Evolutionary conservation across 2,329 filamentous ascomycete species (phyloP).

Genomic region (Gremmenia infestans): DNA sequence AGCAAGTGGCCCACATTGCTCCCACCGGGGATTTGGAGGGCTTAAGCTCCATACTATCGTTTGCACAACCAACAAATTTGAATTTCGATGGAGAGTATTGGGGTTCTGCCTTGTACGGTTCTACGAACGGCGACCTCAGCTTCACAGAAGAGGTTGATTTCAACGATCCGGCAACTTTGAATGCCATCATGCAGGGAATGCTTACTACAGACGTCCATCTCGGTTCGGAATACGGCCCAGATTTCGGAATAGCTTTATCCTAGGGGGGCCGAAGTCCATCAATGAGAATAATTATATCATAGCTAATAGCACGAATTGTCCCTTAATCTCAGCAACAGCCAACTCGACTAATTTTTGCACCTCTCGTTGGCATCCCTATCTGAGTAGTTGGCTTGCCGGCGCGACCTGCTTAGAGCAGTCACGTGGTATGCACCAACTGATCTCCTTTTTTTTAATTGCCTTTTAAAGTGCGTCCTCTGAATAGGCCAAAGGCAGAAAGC

Average conservation of each 20-base stretch:
- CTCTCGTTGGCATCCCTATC: no score
- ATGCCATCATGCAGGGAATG: conserved; percentile 10
- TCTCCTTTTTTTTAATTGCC: no score
- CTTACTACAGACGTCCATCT: conserved; percentile 7
- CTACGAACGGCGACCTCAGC: not conserved
- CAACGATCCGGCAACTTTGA: conserved; percentile 1
- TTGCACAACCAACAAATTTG: not conserved
- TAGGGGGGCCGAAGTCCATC: no score
- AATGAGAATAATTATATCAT: no score
- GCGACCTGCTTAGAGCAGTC: no score
- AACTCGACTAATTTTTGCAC: no score
- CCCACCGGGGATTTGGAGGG: not conserved
- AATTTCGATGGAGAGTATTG: not conserved
- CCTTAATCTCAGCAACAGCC: no score
- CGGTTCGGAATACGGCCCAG: conserved; percentile 5
- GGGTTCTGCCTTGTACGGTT: not conserved
- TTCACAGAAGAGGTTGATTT: conserved; percentile 6
- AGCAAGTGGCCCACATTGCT: not conserved
- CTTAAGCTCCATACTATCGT: not conserved
- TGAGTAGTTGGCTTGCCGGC: no score
- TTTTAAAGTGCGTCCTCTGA: no score
- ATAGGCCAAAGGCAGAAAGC: no score
- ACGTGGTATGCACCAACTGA: no score
- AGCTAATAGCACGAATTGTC: no score
- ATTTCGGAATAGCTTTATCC: conserved; percentile 1